Evolutionary conservation across 768 basidiomycete genomes (phyloP), one percentile per base, ranked within the genome.

Genomic region (Panellus pusillus): DNA sequence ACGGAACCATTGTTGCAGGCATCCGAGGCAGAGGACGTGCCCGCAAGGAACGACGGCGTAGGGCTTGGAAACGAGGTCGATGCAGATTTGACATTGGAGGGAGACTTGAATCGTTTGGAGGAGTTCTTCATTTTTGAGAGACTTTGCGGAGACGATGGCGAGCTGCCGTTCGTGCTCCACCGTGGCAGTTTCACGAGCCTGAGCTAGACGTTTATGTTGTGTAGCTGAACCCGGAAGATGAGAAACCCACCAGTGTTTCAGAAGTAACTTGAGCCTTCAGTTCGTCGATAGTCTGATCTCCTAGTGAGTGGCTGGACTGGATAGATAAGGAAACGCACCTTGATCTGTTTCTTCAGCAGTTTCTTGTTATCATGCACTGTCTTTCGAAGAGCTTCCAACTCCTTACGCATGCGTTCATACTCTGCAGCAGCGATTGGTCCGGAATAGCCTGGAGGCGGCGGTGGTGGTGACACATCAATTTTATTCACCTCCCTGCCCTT

Each of bases 1-100:
- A 54, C 81, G 79, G 70, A 91, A 91, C 89, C 89, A 91, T 60
- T 84, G 82, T 66, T 87, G 84, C 9, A 91, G 79, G 61, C 89
- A 91, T 3, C 63, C 60, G 24, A 86, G 75, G 52, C 89, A 91
- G n/a, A 87, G 72, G n/a, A 87, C 78, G 60, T 91, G 89, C 1
- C 89, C 89, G 61, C 89, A 91, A 0, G 89, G 89, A 1, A 86
- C 79, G 40, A 90, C 74, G 2, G 80, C 81, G 64, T 79, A 85
- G 20, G 89, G 89, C 55, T 80, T 80, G 37, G 75, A 64, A 9
- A 89, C 70, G 11, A 83, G 66, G 17, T 91, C 89, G 74, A 89
- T 84, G 63, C 89, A 91, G 40, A 91, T 89, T 62, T 89, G 88
- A 63, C 89, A 91, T 61, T 82, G 83, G 15, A 87, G 66, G 29